phyloP scores from a whole-genome alignment of 139 green algal genomes.

The Chlorokybus atmophyticus region DNA sequence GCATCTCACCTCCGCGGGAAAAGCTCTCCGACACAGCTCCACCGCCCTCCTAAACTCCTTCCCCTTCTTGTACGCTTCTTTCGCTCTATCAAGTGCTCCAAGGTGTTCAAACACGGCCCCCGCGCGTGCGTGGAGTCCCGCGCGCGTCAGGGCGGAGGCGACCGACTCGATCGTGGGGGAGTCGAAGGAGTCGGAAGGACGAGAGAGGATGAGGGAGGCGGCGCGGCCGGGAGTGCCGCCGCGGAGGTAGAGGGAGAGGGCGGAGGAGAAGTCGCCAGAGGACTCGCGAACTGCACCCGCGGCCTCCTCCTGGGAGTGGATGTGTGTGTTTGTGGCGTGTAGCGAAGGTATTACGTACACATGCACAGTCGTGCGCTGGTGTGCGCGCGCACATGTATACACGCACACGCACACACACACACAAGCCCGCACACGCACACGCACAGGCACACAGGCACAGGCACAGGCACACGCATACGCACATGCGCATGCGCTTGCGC shows the following conservation, averaged over 20 bases:
- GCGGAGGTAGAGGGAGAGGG: conserved; percentile 65
- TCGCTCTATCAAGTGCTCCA: conserved; percentile 34
- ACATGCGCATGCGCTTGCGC: too few species aligned
- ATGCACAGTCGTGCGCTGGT: too few species aligned
- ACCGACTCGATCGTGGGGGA: conserved; percentile 45
- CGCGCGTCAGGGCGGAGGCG: conserved; percentile 35
- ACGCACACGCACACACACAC: too few species aligned
- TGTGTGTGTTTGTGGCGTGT: too few species aligned
- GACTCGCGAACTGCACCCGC: conserved; percentile 50
- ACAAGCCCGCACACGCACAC: too few species aligned
- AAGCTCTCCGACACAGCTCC: conserved; percentile 25
- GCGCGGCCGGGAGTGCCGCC: conserved; percentile 51
- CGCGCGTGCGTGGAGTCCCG: conserved; percentile 44
- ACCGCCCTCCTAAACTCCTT: conserved; percentile 24
- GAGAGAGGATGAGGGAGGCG: conserved; percentile 10
- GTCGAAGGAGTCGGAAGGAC: conserved; percentile 26
- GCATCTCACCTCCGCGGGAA: conserved; percentile 12
- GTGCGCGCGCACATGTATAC: too few species aligned
- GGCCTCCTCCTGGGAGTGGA: conserved; percentile 43
- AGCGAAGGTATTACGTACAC: too few species aligned
- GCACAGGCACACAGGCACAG: too few species aligned
- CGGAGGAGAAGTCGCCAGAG: conserved; percentile 51
- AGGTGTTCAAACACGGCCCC: conserved; percentile 58
- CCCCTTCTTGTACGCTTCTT: conserved; percentile 25
- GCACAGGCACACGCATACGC: too few species aligned